Percentiles rank a stretch among this genome's conserved stretches.
These are phyloP conservation scores for Blumeria graminis DNA, from an alignment of 2,329 filamentous ascomycete genomes.

Conservation along the genomic window DNA sequence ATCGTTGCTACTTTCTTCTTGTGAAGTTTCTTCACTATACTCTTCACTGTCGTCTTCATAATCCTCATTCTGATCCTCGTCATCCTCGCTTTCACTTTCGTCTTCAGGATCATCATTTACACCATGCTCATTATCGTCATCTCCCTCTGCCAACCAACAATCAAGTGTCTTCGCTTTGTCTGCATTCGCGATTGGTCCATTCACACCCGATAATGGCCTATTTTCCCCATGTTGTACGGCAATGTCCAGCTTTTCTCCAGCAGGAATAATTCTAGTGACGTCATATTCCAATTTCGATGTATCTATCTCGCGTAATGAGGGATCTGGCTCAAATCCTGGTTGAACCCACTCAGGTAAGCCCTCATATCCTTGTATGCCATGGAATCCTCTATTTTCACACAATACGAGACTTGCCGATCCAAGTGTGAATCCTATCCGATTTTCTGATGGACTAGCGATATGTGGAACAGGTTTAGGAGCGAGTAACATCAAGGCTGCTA, in stretches of 20 bases:
- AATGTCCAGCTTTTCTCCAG: constrained; percentile 38
- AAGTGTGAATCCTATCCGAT: constrained; percentile 49
- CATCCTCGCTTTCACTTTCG: constrained; percentile 20
- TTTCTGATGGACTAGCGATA: constrained; percentile 69
- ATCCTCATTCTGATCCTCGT: constrained; percentile 4
- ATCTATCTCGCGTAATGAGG: constrained; percentile 40
- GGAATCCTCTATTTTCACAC: constrained; percentile 47
- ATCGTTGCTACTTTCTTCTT: constrained; percentile 10
- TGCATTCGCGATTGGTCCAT: constrained; percentile 18
- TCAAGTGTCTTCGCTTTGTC: constrained; percentile 52
- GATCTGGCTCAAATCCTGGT: constrained; percentile 56
- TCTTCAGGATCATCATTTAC: constrained; percentile 24
- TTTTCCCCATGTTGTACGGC: constrained; percentile 20
- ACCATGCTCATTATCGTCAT: constrained; percentile 25
- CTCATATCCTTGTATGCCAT: constrained; percentile 58
- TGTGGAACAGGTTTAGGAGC: constrained; percentile 89
- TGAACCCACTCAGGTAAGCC: constrained; percentile 65
- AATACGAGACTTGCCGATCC: constrained; percentile 73
- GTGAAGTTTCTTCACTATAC: constrained; percentile 5
- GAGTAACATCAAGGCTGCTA: constrained; percentile 72
- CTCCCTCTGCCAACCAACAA: constrained; percentile 56
- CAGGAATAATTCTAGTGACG: constrained; percentile 24
- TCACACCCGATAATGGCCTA: constrained; percentile 20
- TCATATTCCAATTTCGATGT: constrained; percentile 17
- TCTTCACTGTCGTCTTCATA: constrained; percentile 10